Evolutionary conservation across 345 rosid genomes (phyloP), one percentile per base, ranked within the genome.

Genomic region (Heritiera fomes): DNA sequence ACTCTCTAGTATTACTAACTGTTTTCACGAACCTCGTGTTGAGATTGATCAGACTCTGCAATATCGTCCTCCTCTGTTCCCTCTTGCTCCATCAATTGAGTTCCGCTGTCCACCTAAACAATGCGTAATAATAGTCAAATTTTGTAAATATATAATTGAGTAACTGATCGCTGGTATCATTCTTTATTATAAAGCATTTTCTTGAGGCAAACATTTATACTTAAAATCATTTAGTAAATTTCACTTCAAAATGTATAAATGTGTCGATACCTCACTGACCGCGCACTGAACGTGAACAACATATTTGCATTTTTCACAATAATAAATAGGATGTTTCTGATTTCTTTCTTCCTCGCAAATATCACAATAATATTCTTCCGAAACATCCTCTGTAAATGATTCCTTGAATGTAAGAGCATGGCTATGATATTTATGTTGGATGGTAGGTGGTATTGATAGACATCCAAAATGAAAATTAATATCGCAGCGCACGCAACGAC

Each of bases 281-380:
- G 10, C 60, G 0, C 80, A 78, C 6, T 47, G 13, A 18, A 78
- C 34, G 15, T 70, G 75, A 18, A 69, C 60, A 56, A 78, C n/a
- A 32, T 3, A 58, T 14, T 0, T 30, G 60, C 69, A 59, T 17
- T 60, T 15, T 3, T 78, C 12, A 11, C 69, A 70, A 3, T 5
- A 69, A 45, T 58, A 78, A 46, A 70, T 55, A 15, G 1, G 69
- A 18, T 78, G 38, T 18, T 30, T 11, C 1, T 67, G 34, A 3
- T 59, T 11, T 8, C 70, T 32, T 45, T 18, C 52, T 4, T 14
- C 7, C 14, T 67, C 74, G 12, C 79, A 77, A 8, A 20, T 18
- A 23, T 67, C 55, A 23, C 63, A 77, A 0, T 3, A 41, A 46
- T 69, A 70, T 6, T 78, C 34, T 3, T 3, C 23, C 1, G 67